Conservation (phyloP, 2,329 filamentous ascomycete species). For the Zopfia rhizophila region DNA sequence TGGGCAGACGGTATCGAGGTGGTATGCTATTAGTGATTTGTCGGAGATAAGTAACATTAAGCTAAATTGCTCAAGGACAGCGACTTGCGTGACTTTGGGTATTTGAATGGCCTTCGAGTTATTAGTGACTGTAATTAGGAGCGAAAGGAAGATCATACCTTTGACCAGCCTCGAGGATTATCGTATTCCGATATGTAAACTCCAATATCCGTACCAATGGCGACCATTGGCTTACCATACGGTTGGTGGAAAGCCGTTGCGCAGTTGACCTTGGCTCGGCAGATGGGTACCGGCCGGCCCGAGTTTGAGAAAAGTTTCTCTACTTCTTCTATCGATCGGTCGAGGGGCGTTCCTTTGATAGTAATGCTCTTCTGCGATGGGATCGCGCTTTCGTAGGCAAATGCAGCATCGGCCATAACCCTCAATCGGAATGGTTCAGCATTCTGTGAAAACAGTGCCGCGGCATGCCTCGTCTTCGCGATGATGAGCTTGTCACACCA, state of each 20-base stretch:
- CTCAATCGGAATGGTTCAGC: slow-evolving; percentile 93
- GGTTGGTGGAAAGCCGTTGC: slow-evolving; percentile 86
- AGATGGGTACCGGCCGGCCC: slow-evolving; percentile 80
- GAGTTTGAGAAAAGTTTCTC: slow-evolving; percentile 75
- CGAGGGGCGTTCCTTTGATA: slow-evolving; percentile 90
- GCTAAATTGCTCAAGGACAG: slow-evolving; percentile 95
- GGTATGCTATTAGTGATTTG: slow-evolving; percentile 90
- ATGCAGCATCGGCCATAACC: slow-evolving; percentile 91
- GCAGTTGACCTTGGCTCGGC: slow-evolving; percentile 88
- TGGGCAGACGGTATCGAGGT: slow-evolving; percentile 82
- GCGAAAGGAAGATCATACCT: slow-evolving; percentile 66
- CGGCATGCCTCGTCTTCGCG: slow-evolving; percentile 92
- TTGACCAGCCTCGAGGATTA: slow-evolving; percentile 90
- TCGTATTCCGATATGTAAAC: slow-evolving; percentile 89
- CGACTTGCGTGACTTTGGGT: slow-evolving; percentile 85
- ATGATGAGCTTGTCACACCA: slow-evolving; percentile 96
- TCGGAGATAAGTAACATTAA: slow-evolving; percentile 92
- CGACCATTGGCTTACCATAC: slow-evolving; percentile 86
- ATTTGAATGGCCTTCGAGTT: slow-evolving; percentile 75
- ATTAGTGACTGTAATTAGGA: slow-evolving; percentile 34
- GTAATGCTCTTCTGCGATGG: slow-evolving; percentile 70
- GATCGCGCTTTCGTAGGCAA: slow-evolving; percentile 77
- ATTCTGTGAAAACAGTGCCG: slow-evolving; percentile 88
- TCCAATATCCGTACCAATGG: slow-evolving; percentile 93
- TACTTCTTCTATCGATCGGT: slow-evolving; percentile 88